These are phyloP conservation scores for Cicer pinnatifidum DNA, from an alignment of 306 rosid genomes.

Conservation along the genomic window DNA sequence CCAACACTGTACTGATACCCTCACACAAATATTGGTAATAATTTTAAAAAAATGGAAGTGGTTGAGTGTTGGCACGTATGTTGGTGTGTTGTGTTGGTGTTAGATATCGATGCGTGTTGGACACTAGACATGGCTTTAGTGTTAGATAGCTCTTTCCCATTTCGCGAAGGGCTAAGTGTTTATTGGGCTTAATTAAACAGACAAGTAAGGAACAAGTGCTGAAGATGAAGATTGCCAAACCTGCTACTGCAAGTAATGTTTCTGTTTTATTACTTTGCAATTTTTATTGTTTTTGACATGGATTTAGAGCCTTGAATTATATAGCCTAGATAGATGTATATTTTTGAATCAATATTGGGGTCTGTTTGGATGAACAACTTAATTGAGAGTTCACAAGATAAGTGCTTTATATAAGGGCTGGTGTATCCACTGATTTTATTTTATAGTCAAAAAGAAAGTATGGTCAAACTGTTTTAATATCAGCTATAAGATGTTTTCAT, in stretches of 20 bases:
- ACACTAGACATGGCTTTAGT: too few species aligned
- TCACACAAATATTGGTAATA: too few species aligned
- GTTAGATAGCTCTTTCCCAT: not conserved
- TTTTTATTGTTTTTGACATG: slow-evolving; percentile 20
- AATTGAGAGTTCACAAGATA: not conserved
- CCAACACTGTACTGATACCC: too few species aligned
- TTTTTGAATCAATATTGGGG: not conserved
- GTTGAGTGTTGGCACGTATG: too few species aligned
- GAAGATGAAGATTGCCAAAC: slow-evolving; percentile 73
- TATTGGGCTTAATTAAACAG: slow-evolving; percentile 50
- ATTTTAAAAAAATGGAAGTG: too few species aligned
- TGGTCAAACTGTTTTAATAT: not conserved
- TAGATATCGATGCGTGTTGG: too few species aligned
- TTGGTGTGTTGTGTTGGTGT: too few species aligned
- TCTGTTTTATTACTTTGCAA: slow-evolving; percentile 25
- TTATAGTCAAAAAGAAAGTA: not conserved
- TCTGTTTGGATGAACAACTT: not conserved
- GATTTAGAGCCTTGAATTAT: slow-evolving; percentile 23
- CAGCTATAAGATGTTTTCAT: not conserved
- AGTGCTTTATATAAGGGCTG: not conserved
- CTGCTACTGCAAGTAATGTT: slow-evolving; percentile 75
- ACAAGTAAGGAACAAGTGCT: slow-evolving; percentile 61
- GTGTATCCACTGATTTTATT: not conserved
- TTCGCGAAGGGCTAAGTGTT: slow-evolving; percentile 3
- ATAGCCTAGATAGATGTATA: not conserved